phyloP scores from a whole-genome alignment of 176 grass and related monocot genomes.

The Oropetium thomaeum region DNA sequence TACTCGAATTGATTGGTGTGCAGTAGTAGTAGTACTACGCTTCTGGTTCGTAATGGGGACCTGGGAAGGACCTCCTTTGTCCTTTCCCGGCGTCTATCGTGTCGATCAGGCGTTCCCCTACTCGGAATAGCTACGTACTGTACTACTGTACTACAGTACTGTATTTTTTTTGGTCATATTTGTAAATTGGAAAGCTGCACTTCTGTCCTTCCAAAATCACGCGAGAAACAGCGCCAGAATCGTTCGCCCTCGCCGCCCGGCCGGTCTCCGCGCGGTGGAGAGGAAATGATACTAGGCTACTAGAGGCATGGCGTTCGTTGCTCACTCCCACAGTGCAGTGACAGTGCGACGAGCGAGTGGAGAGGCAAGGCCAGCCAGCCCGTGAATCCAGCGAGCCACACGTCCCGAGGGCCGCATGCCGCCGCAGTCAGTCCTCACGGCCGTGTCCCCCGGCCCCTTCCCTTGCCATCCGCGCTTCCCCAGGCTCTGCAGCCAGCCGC shows the following conservation, averaged over 20 bases:
- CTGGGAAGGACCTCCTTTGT: not conserved
- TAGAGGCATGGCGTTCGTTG: not conserved
- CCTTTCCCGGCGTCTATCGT: no score
- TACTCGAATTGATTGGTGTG: not conserved
- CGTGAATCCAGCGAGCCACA: slow-evolving; percentile 28
- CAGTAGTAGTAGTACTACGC: not conserved
- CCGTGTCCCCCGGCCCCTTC: slow-evolving; percentile 28
- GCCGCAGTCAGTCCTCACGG: slow-evolving; percentile 28
- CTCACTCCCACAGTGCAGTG: not conserved
- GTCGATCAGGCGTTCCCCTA: no score
- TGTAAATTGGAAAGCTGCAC: no score
- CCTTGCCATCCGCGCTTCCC: no score
- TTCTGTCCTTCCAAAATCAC: no score
- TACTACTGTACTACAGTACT: no score
- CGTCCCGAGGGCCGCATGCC: slow-evolving; percentile 4
- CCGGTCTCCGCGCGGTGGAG: not conserved
- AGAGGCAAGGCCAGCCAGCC: not conserved
- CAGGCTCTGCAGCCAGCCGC: no score
- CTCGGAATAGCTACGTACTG: no score
- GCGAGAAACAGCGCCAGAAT: not conserved
- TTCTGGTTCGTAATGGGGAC: not conserved
- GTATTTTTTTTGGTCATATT: no score
- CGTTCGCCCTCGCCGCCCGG: not conserved
- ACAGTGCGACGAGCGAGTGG: not conserved
- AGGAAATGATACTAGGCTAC: no score